phyloP scores from a whole-genome alignment of 2,329 filamentous ascomycete genomes.

The Aspergillus uvarum region DNA sequence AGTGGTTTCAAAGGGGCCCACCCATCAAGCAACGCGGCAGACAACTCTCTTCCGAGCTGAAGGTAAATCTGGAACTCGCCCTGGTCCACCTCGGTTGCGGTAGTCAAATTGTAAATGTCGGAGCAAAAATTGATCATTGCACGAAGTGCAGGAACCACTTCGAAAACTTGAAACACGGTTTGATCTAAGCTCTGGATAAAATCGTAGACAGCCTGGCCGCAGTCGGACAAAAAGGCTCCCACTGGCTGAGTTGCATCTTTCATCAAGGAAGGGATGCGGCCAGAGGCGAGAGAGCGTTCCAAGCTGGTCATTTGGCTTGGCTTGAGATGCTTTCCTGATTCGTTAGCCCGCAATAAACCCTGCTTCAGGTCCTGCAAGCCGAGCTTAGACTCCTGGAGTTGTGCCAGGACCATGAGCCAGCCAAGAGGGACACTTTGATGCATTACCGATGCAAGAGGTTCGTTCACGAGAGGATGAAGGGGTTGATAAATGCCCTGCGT shows the following conservation, averaged over 20 bases:
- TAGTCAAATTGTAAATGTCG: conserved; percentile 49
- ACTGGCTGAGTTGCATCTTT: conserved; percentile 45
- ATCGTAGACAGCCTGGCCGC: conserved; percentile 37
- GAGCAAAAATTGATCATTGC: conserved; percentile 48
- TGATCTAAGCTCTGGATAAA: conserved; percentile 33
- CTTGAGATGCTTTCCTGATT: conserved; percentile 36
- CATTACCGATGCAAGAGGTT: conserved; percentile 35
- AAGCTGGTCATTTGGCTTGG: conserved; percentile 44
- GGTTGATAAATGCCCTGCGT: conserved; percentile 32
- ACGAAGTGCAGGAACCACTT: conserved; percentile 28
- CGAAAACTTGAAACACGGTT: conserved; percentile 24
- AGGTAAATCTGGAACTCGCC: conserved; percentile 57
- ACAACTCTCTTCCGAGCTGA: conserved; percentile 38
- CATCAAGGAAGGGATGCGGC: conserved; percentile 40
- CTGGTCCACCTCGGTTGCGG: conserved; percentile 49
- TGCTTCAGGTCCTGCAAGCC: conserved; percentile 38
- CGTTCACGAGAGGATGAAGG: conserved; percentile 43
- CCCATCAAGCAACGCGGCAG: conserved; percentile 33
- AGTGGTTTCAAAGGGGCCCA: conserved; percentile 29
- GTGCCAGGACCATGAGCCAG: conserved; percentile 30
- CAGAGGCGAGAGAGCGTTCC: conserved; percentile 43
- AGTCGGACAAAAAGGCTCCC: conserved; percentile 39
- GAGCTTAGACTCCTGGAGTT: conserved; percentile 40
- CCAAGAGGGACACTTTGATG: conserved; percentile 22
- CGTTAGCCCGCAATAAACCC: conserved; percentile 31